Conservation (phyloP, 75 land plant genomes). For the Pseudotsuga menziesii region DNA sequence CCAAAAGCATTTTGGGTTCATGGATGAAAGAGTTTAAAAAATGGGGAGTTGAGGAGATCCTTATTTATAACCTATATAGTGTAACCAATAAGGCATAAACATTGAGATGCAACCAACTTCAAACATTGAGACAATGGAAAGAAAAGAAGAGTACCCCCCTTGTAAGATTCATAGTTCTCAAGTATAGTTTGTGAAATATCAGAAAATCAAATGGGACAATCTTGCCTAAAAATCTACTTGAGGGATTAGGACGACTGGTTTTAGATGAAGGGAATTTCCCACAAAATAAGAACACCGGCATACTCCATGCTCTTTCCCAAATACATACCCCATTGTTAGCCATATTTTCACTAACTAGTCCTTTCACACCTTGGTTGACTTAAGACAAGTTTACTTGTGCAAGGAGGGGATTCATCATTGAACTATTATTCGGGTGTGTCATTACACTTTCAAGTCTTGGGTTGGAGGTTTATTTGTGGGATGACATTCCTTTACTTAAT, state of each 20-base stretch:
- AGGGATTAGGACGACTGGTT: conserved; percentile 64
- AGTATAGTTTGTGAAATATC: conserved; percentile 33
- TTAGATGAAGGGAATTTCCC: conserved; percentile 93
- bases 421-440: too few relatives aligned
- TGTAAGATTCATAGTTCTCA: conserved; percentile 70
- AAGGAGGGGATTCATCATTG: too few relatives aligned
- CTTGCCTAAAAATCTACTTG: conserved; percentile 51
- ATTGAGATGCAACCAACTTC: conserved; percentile 45
- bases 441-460: too few relatives aligned
- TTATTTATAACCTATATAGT: conserved; percentile 46
- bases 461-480: too few relatives aligned
- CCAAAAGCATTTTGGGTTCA: conserved; percentile 68
- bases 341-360: too few relatives aligned
- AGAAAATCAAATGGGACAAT: conserved; percentile 14
- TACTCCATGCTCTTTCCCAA: too few relatives aligned
- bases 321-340: too few relatives aligned
- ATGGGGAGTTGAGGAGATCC: conserved; percentile 79
- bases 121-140: conserved; percentile 63
- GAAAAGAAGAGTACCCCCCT: conserved; percentile 58
- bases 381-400: too few relatives aligned
- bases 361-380: too few relatives aligned
- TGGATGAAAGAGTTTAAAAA: conserved; percentile 83
- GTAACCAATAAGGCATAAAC: conserved; percentile 31
- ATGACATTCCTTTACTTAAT: too few relatives aligned
- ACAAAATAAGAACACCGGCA: too few relatives aligned